Conservation (phyloP, 768 basidiomycete genomes). For the Psilocybe subaeruginosa region DNA sequence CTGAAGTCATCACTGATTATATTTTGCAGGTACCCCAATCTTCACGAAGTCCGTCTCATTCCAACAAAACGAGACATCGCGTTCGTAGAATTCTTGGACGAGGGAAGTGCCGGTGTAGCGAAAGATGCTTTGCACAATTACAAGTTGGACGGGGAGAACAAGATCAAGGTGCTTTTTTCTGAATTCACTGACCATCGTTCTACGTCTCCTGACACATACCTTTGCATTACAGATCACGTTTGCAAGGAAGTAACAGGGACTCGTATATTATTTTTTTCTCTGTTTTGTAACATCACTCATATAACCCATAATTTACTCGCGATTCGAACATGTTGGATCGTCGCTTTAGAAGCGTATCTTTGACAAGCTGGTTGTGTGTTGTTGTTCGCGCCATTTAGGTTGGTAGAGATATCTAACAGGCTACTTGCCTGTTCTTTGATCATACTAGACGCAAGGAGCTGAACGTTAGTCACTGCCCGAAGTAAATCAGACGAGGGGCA, state of each 20-base stretch:
- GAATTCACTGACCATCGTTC: not conserved
- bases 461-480: too few species aligned
- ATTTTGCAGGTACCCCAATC: conserved; percentile 79
- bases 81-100: conserved; percentile 97
- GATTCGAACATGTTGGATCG: not conserved
- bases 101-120: conserved; percentile 85
- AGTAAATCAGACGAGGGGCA: too few species aligned
- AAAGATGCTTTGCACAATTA: conserved; percentile 98
- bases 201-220: not conserved
- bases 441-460: too few species aligned
- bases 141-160: conserved; percentile 96
- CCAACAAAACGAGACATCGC: conserved; percentile 97
- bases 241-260: conserved; percentile 59
- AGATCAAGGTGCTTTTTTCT: conserved; percentile 79
- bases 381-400: too few species aligned
- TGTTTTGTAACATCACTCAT: conserved; percentile 20
- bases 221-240: conserved; percentile 61
- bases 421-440: too few species aligned
- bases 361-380: too few species aligned
- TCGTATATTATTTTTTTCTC: conserved; percentile 16
- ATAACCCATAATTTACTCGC: conserved; percentile 10
- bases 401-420: too few species aligned
- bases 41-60: conserved; percentile 98
- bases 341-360: not conserved
- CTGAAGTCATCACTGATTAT: not conserved